Conservation (phyloP, 257 asterid species). For the Anisodus tanguticus region DNA sequence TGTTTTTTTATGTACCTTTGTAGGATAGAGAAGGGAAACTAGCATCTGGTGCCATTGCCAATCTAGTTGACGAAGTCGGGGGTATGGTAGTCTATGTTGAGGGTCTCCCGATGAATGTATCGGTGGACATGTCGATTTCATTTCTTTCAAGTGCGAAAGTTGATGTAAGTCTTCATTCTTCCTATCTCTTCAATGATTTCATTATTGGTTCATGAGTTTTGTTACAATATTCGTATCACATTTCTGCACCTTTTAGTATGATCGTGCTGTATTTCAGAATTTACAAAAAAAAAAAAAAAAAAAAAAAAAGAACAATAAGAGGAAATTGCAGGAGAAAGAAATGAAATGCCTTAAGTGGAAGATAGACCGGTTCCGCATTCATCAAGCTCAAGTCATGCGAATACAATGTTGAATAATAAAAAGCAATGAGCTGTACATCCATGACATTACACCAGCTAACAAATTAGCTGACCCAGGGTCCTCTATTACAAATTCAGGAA, state of each 20-base stretch:
- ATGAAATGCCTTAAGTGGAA: background rate
- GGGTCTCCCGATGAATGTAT: slow-evolving; percentile 61
- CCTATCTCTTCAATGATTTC: slow-evolving; percentile 1
- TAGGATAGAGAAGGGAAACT: slow-evolving; percentile 68
- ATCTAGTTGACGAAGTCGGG: slow-evolving; percentile 69
- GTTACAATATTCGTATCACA: background rate
- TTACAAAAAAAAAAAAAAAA: background rate
- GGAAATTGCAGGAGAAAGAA: background rate
- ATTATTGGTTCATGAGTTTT: slow-evolving; percentile 13
- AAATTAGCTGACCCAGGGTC: background rate
- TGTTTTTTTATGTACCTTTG: background rate
- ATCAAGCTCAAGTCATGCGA: background rate
- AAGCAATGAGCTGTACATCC: background rate
- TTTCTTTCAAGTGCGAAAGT: slow-evolving; percentile 63
- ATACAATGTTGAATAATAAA: background rate
- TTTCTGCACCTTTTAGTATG: background rate
- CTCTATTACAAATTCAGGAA: background rate
- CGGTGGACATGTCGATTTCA: slow-evolving; percentile 79
- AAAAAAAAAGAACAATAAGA: background rate
- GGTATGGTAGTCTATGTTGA: slow-evolving; percentile 61
- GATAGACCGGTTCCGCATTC: background rate
- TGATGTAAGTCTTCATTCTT: slow-evolving; percentile 49
- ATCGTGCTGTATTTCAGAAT: background rate
- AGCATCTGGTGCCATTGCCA: slow-evolving; percentile 66
- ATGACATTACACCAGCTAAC: background rate